Percentiles rank a stretch among this genome's conserved stretches.
Conservation (phyloP, 257 asterid genomes). For the Perilla frutescens region DNA sequence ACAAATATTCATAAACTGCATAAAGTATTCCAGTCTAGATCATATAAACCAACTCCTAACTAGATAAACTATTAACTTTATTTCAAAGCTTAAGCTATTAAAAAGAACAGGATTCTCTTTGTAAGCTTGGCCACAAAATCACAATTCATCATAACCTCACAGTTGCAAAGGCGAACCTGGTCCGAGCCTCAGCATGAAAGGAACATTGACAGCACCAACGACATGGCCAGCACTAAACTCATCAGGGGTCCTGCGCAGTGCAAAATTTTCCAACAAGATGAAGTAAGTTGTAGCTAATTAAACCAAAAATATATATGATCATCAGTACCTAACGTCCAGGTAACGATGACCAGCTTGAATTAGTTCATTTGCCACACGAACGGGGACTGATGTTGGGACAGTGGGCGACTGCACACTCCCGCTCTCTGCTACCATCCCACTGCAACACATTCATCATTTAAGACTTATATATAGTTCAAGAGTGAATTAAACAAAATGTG, state of each 20-base stretch:
- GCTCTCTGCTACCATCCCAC: constrained; percentile 51
- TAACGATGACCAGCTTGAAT: constrained; percentile 80
- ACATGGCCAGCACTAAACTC: constrained; percentile 72
- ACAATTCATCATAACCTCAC: no score
- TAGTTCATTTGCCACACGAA: constrained; percentile 78
- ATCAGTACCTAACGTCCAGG: constrained; percentile 68
- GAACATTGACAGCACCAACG: constrained; percentile 72
- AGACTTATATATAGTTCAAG: neutral
- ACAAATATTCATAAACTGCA: neutral
- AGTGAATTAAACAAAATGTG: no score
- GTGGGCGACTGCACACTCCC: constrained; percentile 44
- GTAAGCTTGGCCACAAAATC: no score
- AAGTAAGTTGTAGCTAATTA: no score
- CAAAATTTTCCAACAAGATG: constrained; percentile 2
- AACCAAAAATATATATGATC: neutral
- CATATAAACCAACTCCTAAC: no score
- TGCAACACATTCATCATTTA: constrained; percentile 16
- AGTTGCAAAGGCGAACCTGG: constrained; percentile 48
- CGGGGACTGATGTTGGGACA: constrained; percentile 75
- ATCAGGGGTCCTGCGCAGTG: constrained; percentile 64
- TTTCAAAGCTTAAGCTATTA: no score
- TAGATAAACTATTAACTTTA: no score
- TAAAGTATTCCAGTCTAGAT: no score
- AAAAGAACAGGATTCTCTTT: no score
- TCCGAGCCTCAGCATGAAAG: constrained; percentile 66